Conservation (phyloP, 257 asterid species). For the Verbena officinalis region DNA sequence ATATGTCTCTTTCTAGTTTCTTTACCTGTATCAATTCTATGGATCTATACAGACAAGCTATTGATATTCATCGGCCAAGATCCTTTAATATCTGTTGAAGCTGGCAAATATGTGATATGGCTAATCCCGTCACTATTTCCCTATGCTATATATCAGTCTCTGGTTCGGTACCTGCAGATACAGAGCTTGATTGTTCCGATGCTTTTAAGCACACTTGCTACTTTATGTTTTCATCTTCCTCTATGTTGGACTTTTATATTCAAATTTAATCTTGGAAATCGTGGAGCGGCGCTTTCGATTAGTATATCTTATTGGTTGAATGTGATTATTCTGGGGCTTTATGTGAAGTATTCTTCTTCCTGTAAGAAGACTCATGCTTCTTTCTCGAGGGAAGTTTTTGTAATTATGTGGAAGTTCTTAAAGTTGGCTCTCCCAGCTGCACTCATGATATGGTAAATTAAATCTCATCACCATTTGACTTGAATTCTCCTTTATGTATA, state of each 20-base stretch:
- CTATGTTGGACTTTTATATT: slow-evolving; percentile 34
- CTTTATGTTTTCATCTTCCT: slow-evolving; percentile 27
- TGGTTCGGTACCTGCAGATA: slow-evolving; percentile 30
- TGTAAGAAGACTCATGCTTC: slow-evolving; percentile 16
- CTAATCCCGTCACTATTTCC: slow-evolving; percentile 35
- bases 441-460: slow-evolving; percentile 33
- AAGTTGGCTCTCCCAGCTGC: slow-evolving; percentile 36
- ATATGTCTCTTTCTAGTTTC: slow-evolving; percentile 24
- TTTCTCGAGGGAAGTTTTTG: slow-evolving; percentile 17
- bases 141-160: slow-evolving; percentile 27
- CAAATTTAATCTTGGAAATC: slow-evolving; percentile 28
- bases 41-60: slow-evolving; percentile 32
- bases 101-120: slow-evolving; percentile 24
- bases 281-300: slow-evolving; percentile 35
- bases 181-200: slow-evolving; percentile 36
- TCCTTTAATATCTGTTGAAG: slow-evolving; percentile 28
- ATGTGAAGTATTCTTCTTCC: slow-evolving; percentile 25
- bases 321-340: slow-evolving; percentile 24
- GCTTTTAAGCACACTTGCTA: slow-evolving; percentile 21
- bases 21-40: slow-evolving; percentile 29
- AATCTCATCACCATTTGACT: too few relatives aligned
- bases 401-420: slow-evolving; percentile 25
- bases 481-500: too few relatives aligned
- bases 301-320: slow-evolving; percentile 33
- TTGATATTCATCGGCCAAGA: slow-evolving; percentile 33